Base-by-base conservation (phyloP, 441 rosid species). In the Adansonia grandidieri region DNA sequence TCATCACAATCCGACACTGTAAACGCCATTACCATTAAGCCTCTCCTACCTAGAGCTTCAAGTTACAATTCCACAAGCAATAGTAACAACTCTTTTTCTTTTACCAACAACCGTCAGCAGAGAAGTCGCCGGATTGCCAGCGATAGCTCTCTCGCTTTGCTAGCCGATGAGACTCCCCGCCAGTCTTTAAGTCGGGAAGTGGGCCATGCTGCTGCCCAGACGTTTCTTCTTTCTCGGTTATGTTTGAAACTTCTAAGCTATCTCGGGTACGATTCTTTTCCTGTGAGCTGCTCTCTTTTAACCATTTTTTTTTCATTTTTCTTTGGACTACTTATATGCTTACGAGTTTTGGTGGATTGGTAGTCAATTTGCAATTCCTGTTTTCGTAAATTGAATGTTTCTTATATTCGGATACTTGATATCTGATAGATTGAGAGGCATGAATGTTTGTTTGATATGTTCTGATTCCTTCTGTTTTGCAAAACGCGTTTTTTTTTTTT, bases 201-300 rank as follows among this genome's bases (percentile, higher is more conserved):
- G 64, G 87, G 86, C 71, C 93, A 86, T 66, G 97, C 87, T 0
- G 90, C 95, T 45, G 84, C 91, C 0, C 92, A 95, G 77, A 92
- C 94, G 1, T 89, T 84, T 73, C 81, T 90, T 81, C 28, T 91
- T 60, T 87, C 97, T 81, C 88, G 97, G 69, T 85, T 92, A 67
- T 81, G 91, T 76, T 79, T 89, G 86, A 90, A 89, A 86, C 94
- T 96, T 10, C 70, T 91, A 7, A 82, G 82, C 64, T 96, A 83
- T 86, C 94, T 96, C 40, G 93, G 95, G 97, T 95, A 86, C 56
- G 65, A 9, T 28, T 19, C 8, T 73, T 37, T 69, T 67, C 20
- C n/a, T 10, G 1, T 14, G 64, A 37, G 7, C 10, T 37, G 44
- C 9, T 54, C 4, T 28, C 13, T 53, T 77, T 63, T 48, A 11